Percentiles rank a stretch among this genome's conserved stretches.
Evolutionary conservation across 73 alveolate genomes (phyloP).

Genomic region (Tetrahymena malaccensis): DNA sequence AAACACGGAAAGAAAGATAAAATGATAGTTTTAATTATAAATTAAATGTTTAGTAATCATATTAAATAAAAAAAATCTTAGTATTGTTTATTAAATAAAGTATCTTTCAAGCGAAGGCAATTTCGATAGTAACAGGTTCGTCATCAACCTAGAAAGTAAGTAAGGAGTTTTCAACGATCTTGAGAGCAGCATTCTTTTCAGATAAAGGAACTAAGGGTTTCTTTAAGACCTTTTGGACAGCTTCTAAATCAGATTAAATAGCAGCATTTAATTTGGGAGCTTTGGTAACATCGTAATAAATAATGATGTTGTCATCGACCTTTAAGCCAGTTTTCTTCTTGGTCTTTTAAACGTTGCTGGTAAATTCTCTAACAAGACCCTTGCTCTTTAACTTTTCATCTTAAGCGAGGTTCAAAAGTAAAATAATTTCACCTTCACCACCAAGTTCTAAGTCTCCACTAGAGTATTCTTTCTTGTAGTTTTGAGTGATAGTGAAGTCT

Average conservation of each 20-base stretch:
- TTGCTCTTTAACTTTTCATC: constrained; percentile 69
- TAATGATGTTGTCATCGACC: constrained; percentile 73
- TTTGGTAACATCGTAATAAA: constrained; percentile 54
- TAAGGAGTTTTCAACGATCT: neutral
- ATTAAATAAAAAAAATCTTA: neutral
- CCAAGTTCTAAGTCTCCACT: constrained; percentile 55
- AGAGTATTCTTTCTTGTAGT: constrained; percentile 65
- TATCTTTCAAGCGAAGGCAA: neutral
- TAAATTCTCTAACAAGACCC: constrained; percentile 84
- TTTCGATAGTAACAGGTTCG: neutral
- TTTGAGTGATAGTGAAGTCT: constrained; percentile 50
- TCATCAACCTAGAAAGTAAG: neutral
- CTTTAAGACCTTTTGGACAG: constrained; percentile 29
- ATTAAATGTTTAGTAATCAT: neutral
- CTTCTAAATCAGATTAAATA: constrained; percentile 12
- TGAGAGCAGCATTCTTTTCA: neutral
- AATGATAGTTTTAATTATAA: too few species aligned
- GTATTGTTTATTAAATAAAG: neutral
- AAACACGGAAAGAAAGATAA: neutral
- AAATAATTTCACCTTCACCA: constrained; percentile 66
- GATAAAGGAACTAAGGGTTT: constrained; percentile 19
- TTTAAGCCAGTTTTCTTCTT: constrained; percentile 87
- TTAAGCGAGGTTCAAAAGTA: constrained; percentile 59
- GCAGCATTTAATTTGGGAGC: constrained; percentile 36
- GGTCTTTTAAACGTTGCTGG: constrained; percentile 80